Conservation (phyloP, 306 rosid species). For the Carpinus fangiana region DNA sequence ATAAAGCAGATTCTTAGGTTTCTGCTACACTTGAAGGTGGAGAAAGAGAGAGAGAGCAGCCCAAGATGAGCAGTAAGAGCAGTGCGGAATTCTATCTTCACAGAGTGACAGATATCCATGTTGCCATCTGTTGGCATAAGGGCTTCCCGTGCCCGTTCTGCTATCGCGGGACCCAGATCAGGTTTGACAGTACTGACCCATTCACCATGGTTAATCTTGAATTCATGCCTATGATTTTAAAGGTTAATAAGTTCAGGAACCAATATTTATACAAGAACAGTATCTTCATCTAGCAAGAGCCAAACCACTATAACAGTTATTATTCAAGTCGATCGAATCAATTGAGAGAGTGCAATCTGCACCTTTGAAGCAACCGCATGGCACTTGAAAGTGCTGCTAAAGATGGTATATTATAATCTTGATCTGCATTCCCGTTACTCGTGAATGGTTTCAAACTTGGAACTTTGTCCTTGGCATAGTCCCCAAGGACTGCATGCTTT, state of each 20-base stretch:
- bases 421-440: conserved; percentile 38
- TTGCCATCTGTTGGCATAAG: conserved; percentile 52
- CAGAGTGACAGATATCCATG: conserved; percentile 41
- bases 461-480: conserved; percentile 62
- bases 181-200: conserved; percentile 77
- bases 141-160: conserved; percentile 68
- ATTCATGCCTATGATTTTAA: conserved; percentile 57
- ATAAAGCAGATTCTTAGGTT: neutral
- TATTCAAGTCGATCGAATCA: conserved; percentile 14
- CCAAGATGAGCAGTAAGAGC: conserved; percentile 81
- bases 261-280: conserved; percentile 13
- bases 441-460: conserved; percentile 69
- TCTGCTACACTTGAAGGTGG: neutral
- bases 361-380: conserved; percentile 72
- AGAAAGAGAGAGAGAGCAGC: conserved; percentile 48
- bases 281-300: neutral
- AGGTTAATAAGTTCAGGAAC: conserved; percentile 2
- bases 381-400: conserved; percentile 81
- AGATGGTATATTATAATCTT: conserved; percentile 62
- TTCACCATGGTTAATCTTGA: conserved; percentile 81
- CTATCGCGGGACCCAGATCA: conserved; percentile 74
- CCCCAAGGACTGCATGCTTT: conserved; percentile 65
- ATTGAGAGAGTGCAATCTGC: conserved; percentile 16
- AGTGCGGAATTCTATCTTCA: conserved; percentile 55
- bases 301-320: conserved; percentile 14